Conservation (phyloP, 2,329 filamentous ascomycete genomes). For the Lanzia echinophila region DNA sequence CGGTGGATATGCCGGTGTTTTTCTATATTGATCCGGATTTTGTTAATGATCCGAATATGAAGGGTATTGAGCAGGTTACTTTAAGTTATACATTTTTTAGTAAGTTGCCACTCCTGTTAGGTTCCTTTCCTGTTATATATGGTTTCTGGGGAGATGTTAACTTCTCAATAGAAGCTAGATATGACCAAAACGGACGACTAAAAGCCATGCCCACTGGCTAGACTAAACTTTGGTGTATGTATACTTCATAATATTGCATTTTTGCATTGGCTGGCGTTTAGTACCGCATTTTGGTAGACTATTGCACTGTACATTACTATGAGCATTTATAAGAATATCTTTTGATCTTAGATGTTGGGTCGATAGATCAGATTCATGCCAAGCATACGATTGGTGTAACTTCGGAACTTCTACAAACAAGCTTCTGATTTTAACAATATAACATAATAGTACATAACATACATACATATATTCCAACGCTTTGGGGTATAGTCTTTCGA, state of each 20-base stretch:
- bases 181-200: slow-evolving; percentile 72
- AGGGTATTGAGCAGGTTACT: slow-evolving; percentile 88
- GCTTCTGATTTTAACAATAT: too few species aligned
- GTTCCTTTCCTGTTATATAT: too few species aligned
- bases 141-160: not conserved
- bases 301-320: not conserved
- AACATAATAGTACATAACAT: too few species aligned
- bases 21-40: slow-evolving; percentile 98
- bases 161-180: slow-evolving; percentile 60
- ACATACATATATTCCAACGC: too few species aligned
- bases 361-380: too few species aligned
- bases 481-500: too few species aligned
- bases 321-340: too few species aligned
- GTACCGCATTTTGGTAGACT: not conserved
- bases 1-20: slow-evolving; percentile 98
- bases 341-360: not conserved
- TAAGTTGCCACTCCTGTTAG: slow-evolving; percentile 44
- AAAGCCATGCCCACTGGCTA: slow-evolving; percentile 22
- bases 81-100: slow-evolving; percentile 98
- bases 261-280: slow-evolving; percentile 15
- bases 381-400: too few species aligned
- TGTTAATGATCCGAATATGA: slow-evolving; percentile 87
- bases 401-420: too few species aligned
- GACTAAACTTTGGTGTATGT: slow-evolving; percentile 10
- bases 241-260: not conserved